Base-by-base conservation (phyloP, 2,329 filamentous ascomycete genomes). In the Clarireedia monteithiana region DNA sequence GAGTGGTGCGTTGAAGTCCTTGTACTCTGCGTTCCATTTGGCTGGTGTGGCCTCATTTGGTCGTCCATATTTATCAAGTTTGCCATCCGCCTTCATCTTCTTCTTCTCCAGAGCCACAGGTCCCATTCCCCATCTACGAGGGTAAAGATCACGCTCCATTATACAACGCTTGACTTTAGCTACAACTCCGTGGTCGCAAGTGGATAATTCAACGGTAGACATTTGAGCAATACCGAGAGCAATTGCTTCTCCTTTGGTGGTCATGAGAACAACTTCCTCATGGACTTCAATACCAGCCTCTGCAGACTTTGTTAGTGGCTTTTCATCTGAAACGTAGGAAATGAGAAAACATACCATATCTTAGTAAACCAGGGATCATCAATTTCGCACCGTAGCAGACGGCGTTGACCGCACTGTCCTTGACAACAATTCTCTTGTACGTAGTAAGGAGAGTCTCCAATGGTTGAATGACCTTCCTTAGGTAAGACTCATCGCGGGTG, bases 121-220 rank as follows among this genome's bases (percentile, higher is more conserved):
- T 60, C 94, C 94, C 70, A 97, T 83, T 64, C 94, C 94, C 94
- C 94, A 99, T 79, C 92, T 81, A 72, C 91, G 83, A 62, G 94
- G 94, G 81, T 99, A 99, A 58, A 97, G 81, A 72, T 97, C 94
- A 67, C 94, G 89, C 81, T 99, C 94, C 94, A 99, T 99, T 74
- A 99, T 99, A 75, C 91, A 96, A 68, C 94, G 87, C 86, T 99
- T 99, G 72, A 99, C 90, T 81, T 96, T 97, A 66, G 94, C 94
- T 58, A 97, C 92, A 58, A 96, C 91, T 67, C 94, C 94, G 74
- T 99, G 94, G 71, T 97, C 91, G 74, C 94, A 97, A 36, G 91
- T 92, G 30, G 90, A 90, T 74, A 99, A 89, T 77, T 97, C 94
- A 49, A 96, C 91, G 2, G 91, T 95, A 40, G 91, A 96, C 94